Percentiles rank a stretch among this genome's conserved stretches.
These are phyloP conservation scores for Chamaecyparis obtusa DNA, from an alignment of 75 land plant genomes.

Conservation along the genomic window DNA sequence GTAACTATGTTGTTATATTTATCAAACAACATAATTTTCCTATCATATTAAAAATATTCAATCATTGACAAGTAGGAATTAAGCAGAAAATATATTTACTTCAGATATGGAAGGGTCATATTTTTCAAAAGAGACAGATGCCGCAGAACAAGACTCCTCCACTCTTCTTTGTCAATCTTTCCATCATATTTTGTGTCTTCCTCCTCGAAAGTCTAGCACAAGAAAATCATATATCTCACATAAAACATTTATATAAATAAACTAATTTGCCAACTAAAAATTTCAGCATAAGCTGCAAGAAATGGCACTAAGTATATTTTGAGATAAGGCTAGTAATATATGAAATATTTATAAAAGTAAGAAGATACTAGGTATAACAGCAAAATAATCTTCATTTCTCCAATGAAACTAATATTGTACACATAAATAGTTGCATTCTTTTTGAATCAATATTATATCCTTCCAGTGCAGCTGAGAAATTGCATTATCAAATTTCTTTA, in stretches of 20 bases:
- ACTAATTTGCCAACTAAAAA: not conserved
- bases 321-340: not conserved
- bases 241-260: not conserved
- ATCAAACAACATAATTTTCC: not conserved
- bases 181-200: conserved; percentile 74
- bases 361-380: not conserved
- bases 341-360: not conserved
- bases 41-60: not conserved
- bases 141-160: conserved; percentile 58
- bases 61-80: not conserved
- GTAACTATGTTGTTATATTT: not conserved
- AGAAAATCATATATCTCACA: not conserved
- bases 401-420: not conserved
- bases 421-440: not conserved
- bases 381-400: not conserved
- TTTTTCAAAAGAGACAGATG: conserved; percentile 68
- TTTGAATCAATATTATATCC: not conserved
- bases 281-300: not conserved
- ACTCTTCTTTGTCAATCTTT: conserved; percentile 67
- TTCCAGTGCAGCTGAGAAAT: not conserved
- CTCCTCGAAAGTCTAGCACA: conserved; percentile 37
- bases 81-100: conserved; percentile 31
- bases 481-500: not conserved
- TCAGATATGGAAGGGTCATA: conserved; percentile 83
- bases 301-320: not conserved